These are phyloP conservation scores for Hypocreales sp. DNA, from an alignment of 2,329 filamentous ascomycete genomes.

Conservation along the genomic window DNA sequence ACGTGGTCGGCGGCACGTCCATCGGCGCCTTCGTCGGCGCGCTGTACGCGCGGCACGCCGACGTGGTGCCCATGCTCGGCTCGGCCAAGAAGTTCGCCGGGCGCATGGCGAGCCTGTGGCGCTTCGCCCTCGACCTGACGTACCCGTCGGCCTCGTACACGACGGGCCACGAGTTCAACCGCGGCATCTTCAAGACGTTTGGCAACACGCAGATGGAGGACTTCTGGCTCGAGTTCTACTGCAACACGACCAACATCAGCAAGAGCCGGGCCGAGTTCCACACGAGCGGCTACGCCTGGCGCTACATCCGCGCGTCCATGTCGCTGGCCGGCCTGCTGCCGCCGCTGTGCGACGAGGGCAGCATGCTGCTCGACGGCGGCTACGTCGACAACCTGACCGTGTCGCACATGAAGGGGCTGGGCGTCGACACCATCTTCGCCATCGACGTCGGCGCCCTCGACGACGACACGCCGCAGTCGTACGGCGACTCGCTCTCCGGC, in stretches of 20 bases:
- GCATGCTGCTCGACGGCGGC: conserved; percentile 89
- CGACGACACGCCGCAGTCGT: conserved; percentile 79
- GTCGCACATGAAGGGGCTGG: conserved; percentile 88
- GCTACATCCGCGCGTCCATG: conserved; percentile 94
- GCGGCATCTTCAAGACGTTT: conserved; percentile 97
- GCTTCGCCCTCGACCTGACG: conserved; percentile 90
- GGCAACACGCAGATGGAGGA: conserved; percentile 96
- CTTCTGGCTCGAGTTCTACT: conserved; percentile 98
- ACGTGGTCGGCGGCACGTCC: conserved; percentile 88
- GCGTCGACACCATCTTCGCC: conserved; percentile 87
- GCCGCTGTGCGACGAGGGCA: conserved; percentile 89
- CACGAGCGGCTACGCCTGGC: conserved; percentile 92
- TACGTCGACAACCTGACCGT: conserved; percentile 97
- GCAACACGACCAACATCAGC: conserved; percentile 98
- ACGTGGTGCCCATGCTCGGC: conserved; percentile 93
- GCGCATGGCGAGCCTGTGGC: conserved; percentile 98
- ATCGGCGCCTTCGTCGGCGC: conserved; percentile 94
- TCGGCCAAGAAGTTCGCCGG: conserved; percentile 94
- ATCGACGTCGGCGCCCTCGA: conserved; percentile 89
- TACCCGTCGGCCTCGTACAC: conserved; percentile 96
- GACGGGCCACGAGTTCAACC: conserved; percentile 96
- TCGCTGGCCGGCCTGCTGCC: conserved; percentile 84
- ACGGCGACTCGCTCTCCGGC: conserved; percentile 86
- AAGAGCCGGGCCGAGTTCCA: conserved; percentile 86
- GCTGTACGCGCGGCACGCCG: conserved; percentile 87